Conservation (phyloP, 352 stramenopile genomes). For the Peronospora belbahrii region DNA sequence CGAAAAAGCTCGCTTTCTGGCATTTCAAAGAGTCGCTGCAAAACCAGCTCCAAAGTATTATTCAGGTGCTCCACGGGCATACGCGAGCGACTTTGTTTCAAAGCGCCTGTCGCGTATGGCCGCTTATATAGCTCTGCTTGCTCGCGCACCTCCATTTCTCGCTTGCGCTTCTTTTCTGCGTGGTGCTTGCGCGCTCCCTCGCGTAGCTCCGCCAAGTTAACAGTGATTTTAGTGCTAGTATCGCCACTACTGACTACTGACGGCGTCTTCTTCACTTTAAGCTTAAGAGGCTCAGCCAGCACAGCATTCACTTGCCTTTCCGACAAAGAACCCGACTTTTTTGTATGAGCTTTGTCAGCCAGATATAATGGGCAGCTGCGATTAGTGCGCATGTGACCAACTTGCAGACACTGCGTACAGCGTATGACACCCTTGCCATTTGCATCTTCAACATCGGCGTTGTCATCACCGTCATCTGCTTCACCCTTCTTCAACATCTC, state of each 20-base stretch:
- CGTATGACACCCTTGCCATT: conserved; percentile 61
- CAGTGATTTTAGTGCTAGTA: conserved; percentile 49
- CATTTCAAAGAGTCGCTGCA: conserved; percentile 63
- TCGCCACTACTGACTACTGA: conserved; percentile 20
- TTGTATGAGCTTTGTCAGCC: conserved; percentile 45
- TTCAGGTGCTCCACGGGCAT: conserved; percentile 76
- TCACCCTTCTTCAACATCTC: conserved; percentile 79
- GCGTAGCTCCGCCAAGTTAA: conserved; percentile 67
- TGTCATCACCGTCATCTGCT: conserved; percentile 15
- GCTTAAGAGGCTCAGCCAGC: conserved; percentile 41
- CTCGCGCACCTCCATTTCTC: conserved; percentile 61
- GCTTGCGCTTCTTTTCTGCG: conserved; percentile 74
- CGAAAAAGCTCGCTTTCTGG: conserved; percentile 76
- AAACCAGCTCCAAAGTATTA: conserved; percentile 49
- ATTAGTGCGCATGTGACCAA: conserved; percentile 81
- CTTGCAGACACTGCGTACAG: conserved; percentile 72
- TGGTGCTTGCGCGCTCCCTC: conserved; percentile 73
- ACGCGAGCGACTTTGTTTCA: conserved; percentile 68
- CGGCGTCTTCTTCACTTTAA: conserved; percentile 52
- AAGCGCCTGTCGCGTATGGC: conserved; percentile 58
- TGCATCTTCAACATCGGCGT: conserved; percentile 16
- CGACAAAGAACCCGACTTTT: conserved; percentile 22
- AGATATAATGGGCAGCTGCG: conserved; percentile 78
- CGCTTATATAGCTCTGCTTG: conserved; percentile 77
- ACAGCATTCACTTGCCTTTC: conserved; percentile 24